These are phyloP conservation scores for Fraxinus pennsylvanica DNA, from an alignment of 257 asterid species.

Conservation along the genomic window DNA sequence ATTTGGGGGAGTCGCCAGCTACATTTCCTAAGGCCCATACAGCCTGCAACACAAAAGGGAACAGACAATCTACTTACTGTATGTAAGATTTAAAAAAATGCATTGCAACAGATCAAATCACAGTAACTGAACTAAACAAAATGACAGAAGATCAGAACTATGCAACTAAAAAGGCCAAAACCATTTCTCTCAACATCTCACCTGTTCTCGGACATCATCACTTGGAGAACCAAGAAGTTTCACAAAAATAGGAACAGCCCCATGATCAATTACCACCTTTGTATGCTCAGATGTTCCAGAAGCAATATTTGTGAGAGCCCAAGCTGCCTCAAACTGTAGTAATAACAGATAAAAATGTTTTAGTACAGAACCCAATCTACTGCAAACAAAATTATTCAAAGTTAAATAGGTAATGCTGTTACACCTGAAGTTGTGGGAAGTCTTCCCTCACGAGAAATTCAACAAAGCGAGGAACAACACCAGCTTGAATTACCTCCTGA, in stretches of 20 bases:
- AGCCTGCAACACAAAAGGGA: slow-evolving; percentile 46
- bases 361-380: background rate
- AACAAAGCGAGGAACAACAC: slow-evolving; percentile 81
- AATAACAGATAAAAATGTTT: background rate
- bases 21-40: slow-evolving; percentile 97
- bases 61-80: too few species aligned
- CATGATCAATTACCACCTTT: slow-evolving; percentile 77
- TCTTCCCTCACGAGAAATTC: slow-evolving; percentile 78
- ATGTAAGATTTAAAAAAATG: too few species aligned
- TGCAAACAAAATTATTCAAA: background rate
- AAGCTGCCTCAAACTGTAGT: slow-evolving; percentile 84
- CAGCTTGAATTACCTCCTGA: slow-evolving; percentile 78
- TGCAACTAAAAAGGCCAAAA: background rate
- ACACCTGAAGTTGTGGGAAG: slow-evolving; percentile 81
- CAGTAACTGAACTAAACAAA: background rate
- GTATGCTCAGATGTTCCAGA: slow-evolving; percentile 94
- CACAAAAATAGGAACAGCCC: slow-evolving; percentile 77
- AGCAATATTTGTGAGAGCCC: slow-evolving; percentile 93
- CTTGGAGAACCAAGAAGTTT: slow-evolving; percentile 79
- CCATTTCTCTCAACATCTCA: slow-evolving; percentile 15
- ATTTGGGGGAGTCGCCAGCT: slow-evolving; percentile 90
- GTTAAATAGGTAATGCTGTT: background rate
- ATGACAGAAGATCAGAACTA: background rate
- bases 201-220: slow-evolving; percentile 95
- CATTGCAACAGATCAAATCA: too few species aligned